phyloP scores from a whole-genome alignment of 192 early-diverging fungal genomes.

The Spizellomyces punctatus region DNA sequence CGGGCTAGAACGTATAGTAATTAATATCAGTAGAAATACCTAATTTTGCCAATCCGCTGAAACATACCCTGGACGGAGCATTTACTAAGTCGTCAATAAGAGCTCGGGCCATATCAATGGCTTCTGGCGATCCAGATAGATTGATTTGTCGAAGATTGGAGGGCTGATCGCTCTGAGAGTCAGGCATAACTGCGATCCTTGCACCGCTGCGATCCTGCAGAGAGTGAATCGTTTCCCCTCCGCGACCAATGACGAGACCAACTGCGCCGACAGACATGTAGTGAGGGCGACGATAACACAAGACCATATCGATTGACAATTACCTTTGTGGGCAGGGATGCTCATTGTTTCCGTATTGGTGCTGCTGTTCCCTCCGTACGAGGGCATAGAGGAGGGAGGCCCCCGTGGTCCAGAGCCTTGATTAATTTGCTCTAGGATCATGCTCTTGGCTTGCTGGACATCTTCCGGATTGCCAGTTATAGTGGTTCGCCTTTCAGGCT shows the following conservation, averaged over 20 bases:
- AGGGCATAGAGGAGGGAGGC: neutral
- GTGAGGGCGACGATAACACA: neutral
- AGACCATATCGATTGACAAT: neutral
- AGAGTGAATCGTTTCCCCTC: conserved; percentile 79
- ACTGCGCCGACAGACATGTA: conserved; percentile 46
- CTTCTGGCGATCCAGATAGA: conserved; percentile 39
- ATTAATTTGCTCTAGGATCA: conserved; percentile 77
- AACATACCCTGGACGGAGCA: conserved; percentile 13
- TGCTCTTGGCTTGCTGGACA: conserved; percentile 66
- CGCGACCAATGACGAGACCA: conserved; percentile 75
- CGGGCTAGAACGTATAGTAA: neutral
- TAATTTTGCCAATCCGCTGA: neutral
- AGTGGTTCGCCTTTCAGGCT: conserved; percentile 47
- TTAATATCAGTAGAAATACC: no score
- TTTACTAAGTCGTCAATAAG: conserved; percentile 39
- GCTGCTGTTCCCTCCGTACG: neutral
- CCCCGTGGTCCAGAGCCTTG: neutral
- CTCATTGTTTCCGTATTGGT: conserved; percentile 5
- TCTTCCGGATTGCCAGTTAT: conserved; percentile 73
- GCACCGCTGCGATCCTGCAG: conserved; percentile 78
- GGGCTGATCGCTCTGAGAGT: conserved; percentile 29
- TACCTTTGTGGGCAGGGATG: conserved; percentile 27
- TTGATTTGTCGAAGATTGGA: conserved; percentile 34
- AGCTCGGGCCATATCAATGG: conserved; percentile 39
- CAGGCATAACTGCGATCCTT: conserved; percentile 62